Base-by-base conservation (phyloP, 177 flowering plant species). In the Vitis hybrid region DNA sequence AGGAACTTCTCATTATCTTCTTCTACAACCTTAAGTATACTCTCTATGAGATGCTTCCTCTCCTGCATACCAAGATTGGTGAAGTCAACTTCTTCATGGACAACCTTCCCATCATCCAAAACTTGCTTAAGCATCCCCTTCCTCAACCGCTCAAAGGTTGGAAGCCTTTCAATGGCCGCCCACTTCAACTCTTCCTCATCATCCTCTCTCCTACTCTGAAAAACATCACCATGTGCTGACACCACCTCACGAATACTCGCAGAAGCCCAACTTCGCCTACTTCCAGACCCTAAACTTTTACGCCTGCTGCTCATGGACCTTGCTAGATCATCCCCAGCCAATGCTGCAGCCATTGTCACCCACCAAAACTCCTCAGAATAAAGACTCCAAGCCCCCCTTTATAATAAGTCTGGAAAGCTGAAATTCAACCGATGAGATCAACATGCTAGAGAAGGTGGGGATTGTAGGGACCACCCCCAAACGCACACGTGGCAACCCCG, bases 81-180 rank as follows among this genome's bases (percentile, higher is more conserved):
- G 19, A 85, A 67, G 74, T 88, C 89, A 62, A 88, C 79, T 66
- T 85, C 88, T 27, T 75, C 78, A 19, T 73, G 72, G 8, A 68
- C 78, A 40, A 79, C 70, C 40, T 40, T 77, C 4, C 87, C 90
- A 49, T 75, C 58, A 9, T 80, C 84, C 68, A 74, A 40, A 2
- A 74, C 84, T 40, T 81, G 80, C 56, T 56, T 81, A 52, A 85
- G 64, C 48, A 86, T 69, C 35, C 87, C 85, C 40, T 74, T 77
- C 59, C 83, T 75, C 69, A 88, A 6, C 49, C 92, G 74, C 13
- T 88, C 86, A 65, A 73, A 85, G 8, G 90, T 86, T 0, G 92
- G 90, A 12, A 88, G 80, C 75, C 81, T 73, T 79, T 88, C 91
- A 7, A 88, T 78, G 2, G 91, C 91, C 0, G 91, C 91, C 92